Evolutionary conservation across 1,139 yeast species (phyloP).

Genomic region (Candida sanyaensis): DNA sequence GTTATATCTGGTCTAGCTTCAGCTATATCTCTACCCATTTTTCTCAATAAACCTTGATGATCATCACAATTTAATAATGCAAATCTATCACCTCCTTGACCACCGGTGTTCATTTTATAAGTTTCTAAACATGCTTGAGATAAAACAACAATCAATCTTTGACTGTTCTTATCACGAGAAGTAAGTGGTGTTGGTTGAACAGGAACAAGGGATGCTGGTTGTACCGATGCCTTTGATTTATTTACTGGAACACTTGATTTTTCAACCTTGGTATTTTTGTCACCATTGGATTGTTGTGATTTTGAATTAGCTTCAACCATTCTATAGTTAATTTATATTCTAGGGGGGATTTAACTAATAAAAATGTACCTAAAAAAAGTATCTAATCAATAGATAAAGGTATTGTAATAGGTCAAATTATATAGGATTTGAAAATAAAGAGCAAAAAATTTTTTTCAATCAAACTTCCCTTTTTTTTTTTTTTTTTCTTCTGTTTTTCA

Average conservation of each 20-base stretch:
- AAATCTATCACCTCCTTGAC: slow-evolving; percentile 86
- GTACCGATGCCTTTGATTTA: slow-evolving; percentile 36
- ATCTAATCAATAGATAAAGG: slow-evolving; percentile 1
- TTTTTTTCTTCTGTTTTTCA: neutral
- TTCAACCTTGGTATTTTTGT: neutral
- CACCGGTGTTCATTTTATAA: slow-evolving; percentile 76
- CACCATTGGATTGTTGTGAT: neutral
- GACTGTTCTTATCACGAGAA: slow-evolving; percentile 80
- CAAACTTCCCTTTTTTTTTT: too few species aligned
- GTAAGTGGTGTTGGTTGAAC: slow-evolving; percentile 79
- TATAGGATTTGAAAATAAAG: neutral
- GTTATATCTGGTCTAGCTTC: slow-evolving; percentile 99
- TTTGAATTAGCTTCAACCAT: neutral
- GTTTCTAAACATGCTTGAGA: slow-evolving; percentile 96
- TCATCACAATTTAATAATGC: slow-evolving; percentile 96
- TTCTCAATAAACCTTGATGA: slow-evolving; percentile 92
- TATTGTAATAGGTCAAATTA: neutral
- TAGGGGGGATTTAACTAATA: neutral
- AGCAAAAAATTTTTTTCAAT: neutral
- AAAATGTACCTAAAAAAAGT: neutral
- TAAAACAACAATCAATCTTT: slow-evolving; percentile 86
- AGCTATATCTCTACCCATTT: slow-evolving; percentile 95
- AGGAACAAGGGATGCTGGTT: slow-evolving; percentile 78
- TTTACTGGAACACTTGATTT: slow-evolving; percentile 15
- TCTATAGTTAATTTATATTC: neutral